A percentile compares a stretch with the other conserved stretches of the same genome.
These are phyloP conservation scores for Thielaviopsis cerberus DNA, from an alignment of 2,329 filamentous ascomycete genomes.

Conservation along the genomic window DNA sequence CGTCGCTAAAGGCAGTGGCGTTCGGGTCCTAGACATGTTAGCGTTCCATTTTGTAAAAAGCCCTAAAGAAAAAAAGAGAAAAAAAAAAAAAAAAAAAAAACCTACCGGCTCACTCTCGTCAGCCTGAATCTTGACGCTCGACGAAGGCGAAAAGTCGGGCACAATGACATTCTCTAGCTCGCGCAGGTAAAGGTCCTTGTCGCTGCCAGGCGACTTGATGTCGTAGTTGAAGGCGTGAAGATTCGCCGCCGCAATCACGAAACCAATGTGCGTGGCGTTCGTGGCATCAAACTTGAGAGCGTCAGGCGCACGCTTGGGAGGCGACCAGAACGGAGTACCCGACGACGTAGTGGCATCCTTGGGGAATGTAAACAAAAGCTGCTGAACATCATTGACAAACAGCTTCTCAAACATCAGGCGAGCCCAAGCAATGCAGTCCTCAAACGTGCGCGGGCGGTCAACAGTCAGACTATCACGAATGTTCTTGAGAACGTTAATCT, in stretches of 20 bases:
- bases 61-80: neutral
- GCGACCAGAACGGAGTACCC: slow-evolving; percentile 91
- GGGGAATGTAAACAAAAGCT: slow-evolving; percentile 91
- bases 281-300: slow-evolving; percentile 72
- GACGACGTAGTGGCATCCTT: slow-evolving; percentile 78
- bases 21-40: slow-evolving; percentile 51
- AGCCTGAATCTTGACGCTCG: slow-evolving; percentile 88
- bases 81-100: slow-evolving; percentile 12
- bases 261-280: slow-evolving; percentile 73
- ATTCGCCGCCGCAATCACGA: slow-evolving; percentile 74
- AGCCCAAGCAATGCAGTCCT: slow-evolving; percentile 94
- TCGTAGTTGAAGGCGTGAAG: slow-evolving; percentile 96
- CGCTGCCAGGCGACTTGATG: slow-evolving; percentile 65
- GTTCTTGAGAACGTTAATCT: slow-evolving; percentile 82
- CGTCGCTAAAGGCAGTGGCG: slow-evolving; percentile 50
- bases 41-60: neutral
- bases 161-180: slow-evolving; percentile 86
- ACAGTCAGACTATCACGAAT: slow-evolving; percentile 79
- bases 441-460: slow-evolving; percentile 78
- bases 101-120: slow-evolving; percentile 75
- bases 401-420: slow-evolving; percentile 87
- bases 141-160: slow-evolving; percentile 79
- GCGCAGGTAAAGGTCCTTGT: slow-evolving; percentile 53
- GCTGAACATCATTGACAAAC: slow-evolving; percentile 91
- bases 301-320: slow-evolving; percentile 88